Evolutionary conservation across 495 filamentous ascomycete genomes (phyloP), one percentile per base, ranked within the genome.

Genomic region (Hypoxylon perforatum): DNA sequence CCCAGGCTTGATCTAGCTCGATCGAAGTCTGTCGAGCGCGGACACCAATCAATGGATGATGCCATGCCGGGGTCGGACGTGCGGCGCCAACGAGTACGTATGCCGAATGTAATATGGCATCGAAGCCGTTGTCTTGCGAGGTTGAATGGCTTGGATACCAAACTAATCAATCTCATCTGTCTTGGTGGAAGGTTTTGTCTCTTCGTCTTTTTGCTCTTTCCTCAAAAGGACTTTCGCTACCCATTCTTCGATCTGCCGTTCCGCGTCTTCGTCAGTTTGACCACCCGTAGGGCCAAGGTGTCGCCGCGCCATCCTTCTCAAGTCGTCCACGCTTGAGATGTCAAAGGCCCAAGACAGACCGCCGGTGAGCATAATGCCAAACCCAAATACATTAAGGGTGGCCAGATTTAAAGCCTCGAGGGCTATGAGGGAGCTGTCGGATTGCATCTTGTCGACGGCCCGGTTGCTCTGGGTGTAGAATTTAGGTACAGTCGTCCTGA

Each of bases 391-490:
- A 67, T 95, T 94, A 57, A 96, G 79, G 0, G 92, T 95, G 0
- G 93, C 93, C n/a, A 96, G 75, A 50, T 86, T 88, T 10, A 97
- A 78, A 4, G 93, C 93, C 74, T 94, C 88, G 42, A 92, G 72
- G 0, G 93, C 93, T 18, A 94, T 86, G 25, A 86, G 62, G 22
- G 67, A 64, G 67, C 47, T 70, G 69, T 70, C 62, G 66, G 69
- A 67, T 25, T 39, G 17, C 7, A 66, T 51, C 38, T 64, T 75
- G 19, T 10, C 42, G 28, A 54, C 60, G 5, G 67, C 49, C 55
- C 73, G 73, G 64, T 85, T 87, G 72, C 84, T 88, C 41, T 78
- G 85, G 14, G 87, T 80, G 80, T 87, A 93, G 82, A 86, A 92
- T 51, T 84, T 85, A 4, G 91, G 91, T 49, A 83, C 75, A 12